These are phyloP conservation scores for Ilex paraguariensis DNA, from an alignment of 305 asterid species.

Conservation along the genomic window DNA sequence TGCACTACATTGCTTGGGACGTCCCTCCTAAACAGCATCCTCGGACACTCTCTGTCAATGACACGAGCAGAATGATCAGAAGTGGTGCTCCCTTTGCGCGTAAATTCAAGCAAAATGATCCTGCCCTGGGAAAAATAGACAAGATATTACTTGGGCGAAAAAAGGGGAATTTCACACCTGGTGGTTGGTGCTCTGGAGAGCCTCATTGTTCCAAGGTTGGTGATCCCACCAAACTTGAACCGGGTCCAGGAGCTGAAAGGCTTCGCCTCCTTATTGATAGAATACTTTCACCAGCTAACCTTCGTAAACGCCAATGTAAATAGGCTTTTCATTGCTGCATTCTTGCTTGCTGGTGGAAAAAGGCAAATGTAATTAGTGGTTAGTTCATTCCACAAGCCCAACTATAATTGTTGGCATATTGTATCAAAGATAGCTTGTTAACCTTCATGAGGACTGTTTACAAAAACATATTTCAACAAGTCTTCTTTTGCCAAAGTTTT, in stretches of 20 bases:
- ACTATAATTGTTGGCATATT: slow-evolving; percentile 19
- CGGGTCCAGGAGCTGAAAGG: slow-evolving; percentile 72
- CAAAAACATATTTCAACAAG: too few relatives aligned
- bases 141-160: slow-evolving; percentile 44
- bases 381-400: slow-evolving; percentile 15
- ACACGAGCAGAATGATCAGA: slow-evolving; percentile 51
- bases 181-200: slow-evolving; percentile 84
- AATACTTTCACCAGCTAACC: slow-evolving; percentile 34
- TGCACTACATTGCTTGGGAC: slow-evolving; percentile 95
- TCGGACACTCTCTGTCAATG: slow-evolving; percentile 50
- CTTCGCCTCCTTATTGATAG: slow-evolving; percentile 53
- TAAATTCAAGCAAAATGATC: slow-evolving; percentile 57
- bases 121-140: slow-evolving; percentile 62
- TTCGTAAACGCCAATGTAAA: slow-evolving; percentile 46
- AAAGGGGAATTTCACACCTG: slow-evolving; percentile 75
- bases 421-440: slow-evolving; percentile 5
- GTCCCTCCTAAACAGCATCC: slow-evolving; percentile 91
- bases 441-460: too few relatives aligned
- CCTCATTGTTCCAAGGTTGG: slow-evolving; percentile 71
- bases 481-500: too few relatives aligned
- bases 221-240: slow-evolving; percentile 40
- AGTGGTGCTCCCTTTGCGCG: slow-evolving; percentile 93
- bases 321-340: slow-evolving; percentile 26
- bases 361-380: background rate
- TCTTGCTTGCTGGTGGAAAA: slow-evolving; percentile 17